A percentile compares a stretch with the other conserved stretches of the same genome.
Conservation (phyloP, 2,329 filamentous ascomycete genomes). For the Knufia petricola region DNA sequence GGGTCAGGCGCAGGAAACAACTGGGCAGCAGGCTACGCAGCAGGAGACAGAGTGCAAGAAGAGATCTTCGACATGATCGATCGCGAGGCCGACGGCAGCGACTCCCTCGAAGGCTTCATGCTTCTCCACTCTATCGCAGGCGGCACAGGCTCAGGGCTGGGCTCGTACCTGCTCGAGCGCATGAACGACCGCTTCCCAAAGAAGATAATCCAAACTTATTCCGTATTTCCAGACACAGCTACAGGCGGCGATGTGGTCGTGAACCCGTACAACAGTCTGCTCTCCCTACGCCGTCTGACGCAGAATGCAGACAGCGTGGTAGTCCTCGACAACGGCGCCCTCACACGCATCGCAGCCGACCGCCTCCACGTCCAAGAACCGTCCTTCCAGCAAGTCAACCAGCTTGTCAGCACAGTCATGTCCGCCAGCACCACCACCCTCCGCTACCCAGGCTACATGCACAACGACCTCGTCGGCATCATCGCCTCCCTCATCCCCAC, state of each 20-base stretch:
- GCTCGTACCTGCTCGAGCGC: constrained; percentile 86
- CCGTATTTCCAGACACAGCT: constrained; percentile 90
- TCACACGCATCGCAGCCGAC: constrained; percentile 89
- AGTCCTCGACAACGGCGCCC: constrained; percentile 88
- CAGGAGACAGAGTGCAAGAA: constrained; percentile 82
- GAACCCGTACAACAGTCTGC: constrained; percentile 93
- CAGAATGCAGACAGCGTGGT: constrained; percentile 97
- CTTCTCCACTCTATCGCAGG: constrained; percentile 96
- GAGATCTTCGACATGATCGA: constrained; percentile 99
- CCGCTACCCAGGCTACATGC: constrained; percentile 97
- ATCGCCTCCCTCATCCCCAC: constrained; percentile 92
- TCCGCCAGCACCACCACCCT: constrained; percentile 94
- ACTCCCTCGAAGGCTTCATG: constrained; percentile 98
- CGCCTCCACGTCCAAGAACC: constrained; percentile 89
- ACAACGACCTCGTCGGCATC: constrained; percentile 97
- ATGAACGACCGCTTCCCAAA: constrained; percentile 97
- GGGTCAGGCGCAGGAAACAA: constrained; percentile 94
- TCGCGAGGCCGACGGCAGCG: constrained; percentile 92
- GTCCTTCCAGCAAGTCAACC: constrained; percentile 95
- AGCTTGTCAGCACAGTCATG: constrained; percentile 96
- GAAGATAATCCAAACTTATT: constrained; percentile 98
- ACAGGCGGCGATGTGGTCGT: constrained; percentile 85
- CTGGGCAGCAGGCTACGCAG: constrained; percentile 94
- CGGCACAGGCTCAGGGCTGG: constrained; percentile 90
- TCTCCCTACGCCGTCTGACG: constrained; percentile 81